Base-by-base conservation (phyloP, 2,329 filamentous ascomycete genomes). In the Fusarium chaquense region DNA sequence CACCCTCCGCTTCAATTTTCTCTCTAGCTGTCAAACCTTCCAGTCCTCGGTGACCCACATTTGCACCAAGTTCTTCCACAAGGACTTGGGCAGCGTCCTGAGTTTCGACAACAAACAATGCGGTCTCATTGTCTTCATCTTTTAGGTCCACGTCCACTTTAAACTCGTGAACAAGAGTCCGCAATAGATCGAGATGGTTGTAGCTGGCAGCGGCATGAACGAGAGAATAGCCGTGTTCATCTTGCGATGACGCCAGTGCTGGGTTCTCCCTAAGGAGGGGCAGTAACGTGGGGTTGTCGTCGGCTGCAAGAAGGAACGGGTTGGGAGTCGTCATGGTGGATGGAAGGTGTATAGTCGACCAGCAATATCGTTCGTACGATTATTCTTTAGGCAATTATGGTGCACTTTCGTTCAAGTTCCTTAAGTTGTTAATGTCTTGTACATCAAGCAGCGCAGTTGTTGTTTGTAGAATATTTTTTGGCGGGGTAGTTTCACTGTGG, bases 181-280 rank as follows among this genome's bases (percentile, higher is more conserved):
- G 90, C 18, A 98, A 86, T 18, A 99, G 89, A 58, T 92, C 88
- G 36, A 93, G 82, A 77, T 98, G 94, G 77, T 91, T 92, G 85
- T 98, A 99, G 72, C 94, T 98, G 20, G 93, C 91, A 18, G 95
- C 93, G 54, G 96, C 96, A 80, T 99, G 96, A 50, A 98, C 84
- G 28, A 98, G 89, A 47, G 94, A 97, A 83, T 99, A 99, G 75
- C 96, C 96, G 76, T 98, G 92, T 63, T 91, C 89, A 80, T 99
- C 96, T 81, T 97, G 93, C 54, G 86, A 83, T 4, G 90, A 87
- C 56, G 96, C 95, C 55, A 97, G 84, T n/a, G 87, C 81, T 35
- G 93, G 93, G 72, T 93, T 87, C 65, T 89, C 83, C 68, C 88
- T 87, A 54, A 99, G 89, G 72, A 94, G 88, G 61, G 89, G 84